Conservation (phyloP, 75 land plant species). For the Pinus tabuliformis region DNA sequence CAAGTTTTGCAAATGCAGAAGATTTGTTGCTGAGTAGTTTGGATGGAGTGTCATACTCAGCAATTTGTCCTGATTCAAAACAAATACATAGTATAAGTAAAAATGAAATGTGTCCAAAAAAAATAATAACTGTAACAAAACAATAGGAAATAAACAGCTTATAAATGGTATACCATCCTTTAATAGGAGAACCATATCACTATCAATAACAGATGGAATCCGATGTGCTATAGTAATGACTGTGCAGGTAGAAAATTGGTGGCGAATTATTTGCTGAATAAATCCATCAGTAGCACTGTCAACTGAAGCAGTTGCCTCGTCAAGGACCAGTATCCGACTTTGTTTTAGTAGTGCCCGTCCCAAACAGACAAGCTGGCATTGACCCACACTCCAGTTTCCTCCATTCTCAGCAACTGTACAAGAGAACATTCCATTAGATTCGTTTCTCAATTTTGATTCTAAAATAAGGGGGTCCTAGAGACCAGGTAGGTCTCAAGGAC, state of each 20-base stretch:
- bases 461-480: neutral
- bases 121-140: neutral
- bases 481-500: too few relatives aligned
- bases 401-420: slow-evolving; percentile 34
- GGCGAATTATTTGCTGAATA: slow-evolving; percentile 15
- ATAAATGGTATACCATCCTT: slow-evolving; percentile 9
- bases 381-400: slow-evolving; percentile 30
- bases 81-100: slow-evolving; percentile 29
- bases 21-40: slow-evolving; percentile 41
- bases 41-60: slow-evolving; percentile 51
- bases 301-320: slow-evolving; percentile 27
- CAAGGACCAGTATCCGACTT: slow-evolving; percentile 16
- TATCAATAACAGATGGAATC: slow-evolving; percentile 14
- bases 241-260: slow-evolving; percentile 16
- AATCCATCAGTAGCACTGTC: slow-evolving; percentile 20
- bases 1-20: slow-evolving; percentile 53
- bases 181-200: slow-evolving; percentile 21
- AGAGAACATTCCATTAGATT: neutral
- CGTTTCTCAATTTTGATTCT: neutral
- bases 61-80: slow-evolving; percentile 40
- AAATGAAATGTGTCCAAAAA: neutral
- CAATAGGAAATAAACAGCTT: neutral
- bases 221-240: slow-evolving; percentile 29
- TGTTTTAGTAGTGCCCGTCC: slow-evolving; percentile 13
- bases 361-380: slow-evolving; percentile 23